Percentiles rank a stretch among this genome's conserved stretches.
Evolutionary conservation across 78 protist species (phyloP).

Genomic region (Dictyostelium capitatum): DNA sequence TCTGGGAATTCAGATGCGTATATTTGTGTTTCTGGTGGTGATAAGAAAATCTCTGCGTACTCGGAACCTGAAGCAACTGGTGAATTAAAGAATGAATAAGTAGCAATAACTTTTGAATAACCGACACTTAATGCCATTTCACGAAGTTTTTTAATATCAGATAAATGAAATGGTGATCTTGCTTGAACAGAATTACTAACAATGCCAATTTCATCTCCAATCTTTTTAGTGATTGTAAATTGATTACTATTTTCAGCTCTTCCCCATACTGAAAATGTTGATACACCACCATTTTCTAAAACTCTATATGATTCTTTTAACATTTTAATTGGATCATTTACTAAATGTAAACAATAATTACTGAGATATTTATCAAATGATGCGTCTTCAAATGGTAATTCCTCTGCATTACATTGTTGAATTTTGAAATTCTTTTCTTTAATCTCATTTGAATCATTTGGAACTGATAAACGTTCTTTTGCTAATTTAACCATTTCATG

Average conservation of each 20-base stretch:
- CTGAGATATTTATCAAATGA: constrained; percentile 56
- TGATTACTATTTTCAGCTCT: constrained; percentile 49
- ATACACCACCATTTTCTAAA: constrained; percentile 66
- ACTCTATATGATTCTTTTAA: constrained; percentile 47
- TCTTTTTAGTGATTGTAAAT: constrained; percentile 31
- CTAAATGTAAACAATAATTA: constrained; percentile 68
- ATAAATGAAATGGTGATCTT: constrained; percentile 51
- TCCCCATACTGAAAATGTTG: constrained; percentile 71
- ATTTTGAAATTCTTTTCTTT: neutral
- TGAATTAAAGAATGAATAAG: constrained; percentile 24
- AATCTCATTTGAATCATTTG: neutral
- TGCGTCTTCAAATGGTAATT: constrained; percentile 14
- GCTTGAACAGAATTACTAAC: too few species aligned
- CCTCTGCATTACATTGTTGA: constrained; percentile 26
- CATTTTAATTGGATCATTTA: constrained; percentile 39
- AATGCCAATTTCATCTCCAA: constrained; percentile 7
- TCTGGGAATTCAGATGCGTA: neutral
- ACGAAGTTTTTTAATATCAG: constrained; percentile 11
- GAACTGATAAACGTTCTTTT: neutral
- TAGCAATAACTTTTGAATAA: constrained; percentile 8
- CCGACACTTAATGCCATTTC: constrained; percentile 73
- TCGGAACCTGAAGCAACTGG: constrained; percentile 19
- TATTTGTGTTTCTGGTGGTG: constrained; percentile 11
- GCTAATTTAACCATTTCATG: constrained; percentile 39
- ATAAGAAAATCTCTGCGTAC: constrained; percentile 17